Evolutionary conservation across 169 alveolate species (phyloP), one percentile per base, ranked within the genome.

Genomic region (Cryptosporidium ryanae): DNA sequence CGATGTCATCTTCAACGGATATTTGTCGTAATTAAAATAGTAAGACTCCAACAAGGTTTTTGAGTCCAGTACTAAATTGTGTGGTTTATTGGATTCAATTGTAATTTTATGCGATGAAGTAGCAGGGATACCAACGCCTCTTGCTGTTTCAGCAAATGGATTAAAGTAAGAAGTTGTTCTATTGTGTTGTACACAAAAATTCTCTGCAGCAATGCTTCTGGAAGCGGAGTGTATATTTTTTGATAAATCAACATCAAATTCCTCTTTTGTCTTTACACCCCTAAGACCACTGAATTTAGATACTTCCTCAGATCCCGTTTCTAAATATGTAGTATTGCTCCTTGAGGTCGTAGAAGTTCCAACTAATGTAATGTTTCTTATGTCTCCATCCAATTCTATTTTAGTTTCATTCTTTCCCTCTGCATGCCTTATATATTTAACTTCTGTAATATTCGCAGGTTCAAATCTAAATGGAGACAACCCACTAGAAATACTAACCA

Each of bases 91-190:
- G 6, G 27, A 32, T 17, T 59, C 71, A 13, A 29, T 10, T 18
- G 13, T 25, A 7, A 13, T 48, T 18, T 55, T 44, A 43, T 32
- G 34, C 7, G 38, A 31, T 34, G 87, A 76, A 17, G 31, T n/a
- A 13, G 71, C 87, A 59, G 87, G 87, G 21, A 76, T 76, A n/a
- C 87, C 87, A 23, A 76, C 87, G 21, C 71, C 87, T 59, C 87
- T 76, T 27, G 87, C 87, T 2, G 70, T 57, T 25, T 76, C 87
- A 32, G 87, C 87, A 59, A 76, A 76, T n/a, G 71, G 76, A 18
- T 61, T 76, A 61, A 76, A 76, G 32, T 57, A 46, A 17, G 44
- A 55, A 1, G 46, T 38, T 0, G 8, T 38, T 38, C 8, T 38
- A 10, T 10, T 10, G 46, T 38, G 21, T 5, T 17, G 25, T 52